Base-by-base conservation (phyloP, 345 rosid genomes). In the Moringa oleifera region DNA sequence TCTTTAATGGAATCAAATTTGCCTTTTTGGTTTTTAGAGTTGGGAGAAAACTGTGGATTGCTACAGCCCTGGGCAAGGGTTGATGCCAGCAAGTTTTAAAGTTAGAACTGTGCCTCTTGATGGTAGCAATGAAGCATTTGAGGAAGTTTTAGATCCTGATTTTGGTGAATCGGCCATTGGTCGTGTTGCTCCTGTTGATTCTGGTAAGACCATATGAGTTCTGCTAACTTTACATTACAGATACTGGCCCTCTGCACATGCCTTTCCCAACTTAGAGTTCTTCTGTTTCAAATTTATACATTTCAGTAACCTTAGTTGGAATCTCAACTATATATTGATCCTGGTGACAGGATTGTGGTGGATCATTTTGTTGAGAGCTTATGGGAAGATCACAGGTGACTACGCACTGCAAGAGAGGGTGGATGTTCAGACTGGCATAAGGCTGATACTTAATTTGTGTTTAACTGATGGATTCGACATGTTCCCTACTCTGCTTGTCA, bases 21-120 rank as follows among this genome's bases (percentile, higher is more conserved):
- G 68, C 68, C 63, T 60, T 22, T 54, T 49, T 78, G 71, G 61
- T 58, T 75, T 51, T 25, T 56, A 92, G 98, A 92, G 98, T 75
- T 92, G 98, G 98, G 97, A 92, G 87, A 92, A 89, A 79, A 92
- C 98, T 37, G 98, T 92, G 56, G 97, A 92, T 83, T 92, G 97
- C 73, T 75, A 92, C 68, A 92, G 93, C 75, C 98, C 98, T 28
- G 98, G 97, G 58, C 97, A 85, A 62, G 98, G 97, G 68, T 56
- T 92, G 75, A 92, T 92, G 98, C 98, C 97, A 16, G 96, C 98
- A 65, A 92, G 97, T 74, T 92, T 92, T 70, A 92, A 89, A 81
- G 97, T 92, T 72, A 78, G 74, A 69, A 75, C 72, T 50, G 80
- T 64, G 23, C 89, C 96, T 63, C 77, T 79, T 51, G 95, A 85